Evolutionary conservation across 495 filamentous ascomycete species (phyloP).

Genomic region (Trichocladium uniseriatum): DNA sequence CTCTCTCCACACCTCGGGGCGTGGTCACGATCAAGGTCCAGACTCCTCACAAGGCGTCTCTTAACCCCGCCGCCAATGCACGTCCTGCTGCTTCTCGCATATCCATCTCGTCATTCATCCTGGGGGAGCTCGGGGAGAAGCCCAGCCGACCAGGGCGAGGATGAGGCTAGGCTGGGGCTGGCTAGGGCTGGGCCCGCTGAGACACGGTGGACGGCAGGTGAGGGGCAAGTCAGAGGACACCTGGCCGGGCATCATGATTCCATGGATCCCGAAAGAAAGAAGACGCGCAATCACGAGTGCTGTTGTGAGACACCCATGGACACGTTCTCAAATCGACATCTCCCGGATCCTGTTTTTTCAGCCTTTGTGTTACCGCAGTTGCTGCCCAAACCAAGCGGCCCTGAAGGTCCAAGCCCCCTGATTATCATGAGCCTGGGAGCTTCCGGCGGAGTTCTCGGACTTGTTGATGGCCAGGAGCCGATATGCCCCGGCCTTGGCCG

Average conservation of each 20-base stretch:
- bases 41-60: background rate
- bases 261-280: background rate
- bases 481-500: too few species aligned
- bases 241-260: background rate
- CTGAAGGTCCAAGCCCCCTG: background rate
- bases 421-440: background rate
- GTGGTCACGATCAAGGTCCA: background rate
- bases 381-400: background rate
- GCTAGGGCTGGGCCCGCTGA: background rate
- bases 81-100: background rate
- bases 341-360: background rate
- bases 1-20: too few species aligned
- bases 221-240: constrained; percentile 3
- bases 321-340: background rate
- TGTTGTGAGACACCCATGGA: background rate
- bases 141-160: background rate
- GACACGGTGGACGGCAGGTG: constrained; percentile 3
- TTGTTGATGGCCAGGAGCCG: background rate
- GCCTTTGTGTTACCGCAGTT: constrained; percentile 1
- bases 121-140: background rate
- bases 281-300: background rate
- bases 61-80: constrained; percentile 1
- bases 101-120: background rate
- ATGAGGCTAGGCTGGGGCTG: too few species aligned
- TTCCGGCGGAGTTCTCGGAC: background rate